Conservation (phyloP, 768 basidiomycete species). For the Trametes sanguinea region DNA sequence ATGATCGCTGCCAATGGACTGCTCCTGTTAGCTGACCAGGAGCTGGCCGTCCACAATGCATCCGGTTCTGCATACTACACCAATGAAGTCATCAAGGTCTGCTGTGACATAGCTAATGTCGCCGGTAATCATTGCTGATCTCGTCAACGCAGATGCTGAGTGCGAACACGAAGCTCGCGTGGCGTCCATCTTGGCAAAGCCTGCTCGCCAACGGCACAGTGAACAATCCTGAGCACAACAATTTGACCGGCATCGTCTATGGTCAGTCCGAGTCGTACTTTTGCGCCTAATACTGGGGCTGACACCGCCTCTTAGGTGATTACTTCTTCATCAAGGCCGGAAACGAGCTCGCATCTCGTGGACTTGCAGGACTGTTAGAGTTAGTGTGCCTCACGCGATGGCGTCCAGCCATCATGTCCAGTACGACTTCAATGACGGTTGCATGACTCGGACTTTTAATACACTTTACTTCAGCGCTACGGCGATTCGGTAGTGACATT, state of each 20-base stretch:
- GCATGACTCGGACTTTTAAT: not conserved
- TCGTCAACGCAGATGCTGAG: constrained; percentile 41
- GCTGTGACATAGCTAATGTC: not conserved
- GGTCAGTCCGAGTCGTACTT: constrained; percentile 34
- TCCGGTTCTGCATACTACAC: constrained; percentile 42
- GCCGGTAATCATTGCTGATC: not conserved
- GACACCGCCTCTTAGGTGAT: constrained; percentile 46
- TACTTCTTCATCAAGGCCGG: constrained; percentile 62
- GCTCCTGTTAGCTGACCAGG: constrained; percentile 52
- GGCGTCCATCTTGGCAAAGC: constrained; percentile 64
- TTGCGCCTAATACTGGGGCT: not conserved
- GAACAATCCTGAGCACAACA: constrained; percentile 53
- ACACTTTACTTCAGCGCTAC: no score
- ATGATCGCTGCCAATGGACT: constrained; percentile 62
- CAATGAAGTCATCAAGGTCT: constrained; percentile 51
- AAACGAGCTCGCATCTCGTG: constrained; percentile 51
- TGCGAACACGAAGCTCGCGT: constrained; percentile 52
- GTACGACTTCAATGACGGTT: no score
- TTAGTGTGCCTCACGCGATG: not conserved
- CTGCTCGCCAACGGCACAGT: constrained; percentile 68
- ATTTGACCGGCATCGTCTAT: constrained; percentile 62
- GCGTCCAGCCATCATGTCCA: not conserved
- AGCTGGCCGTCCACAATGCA: constrained; percentile 35
- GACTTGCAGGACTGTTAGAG: constrained; percentile 34
- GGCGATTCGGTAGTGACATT: no score